Percentiles rank a stretch among this genome's conserved stretches.
phyloP scores from a whole-genome alignment of 345 rosid species.

The Euphorbia lathyris region DNA sequence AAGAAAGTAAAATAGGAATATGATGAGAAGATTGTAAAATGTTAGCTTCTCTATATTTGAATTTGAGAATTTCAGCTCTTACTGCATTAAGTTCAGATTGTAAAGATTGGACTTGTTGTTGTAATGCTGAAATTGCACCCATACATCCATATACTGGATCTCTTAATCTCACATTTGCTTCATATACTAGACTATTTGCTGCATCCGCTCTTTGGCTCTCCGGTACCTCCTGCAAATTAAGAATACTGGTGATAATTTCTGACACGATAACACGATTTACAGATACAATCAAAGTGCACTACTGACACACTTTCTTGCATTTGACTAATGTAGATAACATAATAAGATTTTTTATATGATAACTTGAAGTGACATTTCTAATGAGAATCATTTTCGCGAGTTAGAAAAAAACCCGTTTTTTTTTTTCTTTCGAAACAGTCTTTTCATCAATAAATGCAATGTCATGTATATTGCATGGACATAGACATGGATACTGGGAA shows the following conservation, averaged over 20 bases:
- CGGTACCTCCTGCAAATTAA: constrained; percentile 60
- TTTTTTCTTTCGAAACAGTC: no score
- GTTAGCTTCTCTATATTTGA: constrained; percentile 67
- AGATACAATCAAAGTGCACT: no score
- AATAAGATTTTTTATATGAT: no score
- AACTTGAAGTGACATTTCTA: no score
- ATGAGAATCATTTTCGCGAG: no score
- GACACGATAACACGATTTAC: background rate
- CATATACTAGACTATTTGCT: constrained; percentile 88
- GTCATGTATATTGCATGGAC: no score
- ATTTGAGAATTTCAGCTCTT: constrained; percentile 72
- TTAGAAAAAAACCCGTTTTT: no score
- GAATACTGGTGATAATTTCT: background rate
- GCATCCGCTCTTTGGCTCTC: constrained; percentile 84
- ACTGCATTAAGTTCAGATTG: constrained; percentile 75
- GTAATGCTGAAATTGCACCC: constrained; percentile 93
- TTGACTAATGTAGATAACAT: no score
- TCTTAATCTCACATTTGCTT: constrained; percentile 91
- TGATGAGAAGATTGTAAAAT: constrained; percentile 44
- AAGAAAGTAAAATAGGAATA: constrained; percentile 40
- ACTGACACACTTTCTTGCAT: no score
- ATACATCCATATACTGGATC: constrained; percentile 97
- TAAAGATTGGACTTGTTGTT: constrained; percentile 81
- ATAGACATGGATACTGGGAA: no score
- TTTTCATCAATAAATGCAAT: no score